Percentiles rank a stretch among this genome's conserved stretches.
phyloP scores from a whole-genome alignment of 1,139 yeast genomes.

The Torulaspora pretoriensis region DNA sequence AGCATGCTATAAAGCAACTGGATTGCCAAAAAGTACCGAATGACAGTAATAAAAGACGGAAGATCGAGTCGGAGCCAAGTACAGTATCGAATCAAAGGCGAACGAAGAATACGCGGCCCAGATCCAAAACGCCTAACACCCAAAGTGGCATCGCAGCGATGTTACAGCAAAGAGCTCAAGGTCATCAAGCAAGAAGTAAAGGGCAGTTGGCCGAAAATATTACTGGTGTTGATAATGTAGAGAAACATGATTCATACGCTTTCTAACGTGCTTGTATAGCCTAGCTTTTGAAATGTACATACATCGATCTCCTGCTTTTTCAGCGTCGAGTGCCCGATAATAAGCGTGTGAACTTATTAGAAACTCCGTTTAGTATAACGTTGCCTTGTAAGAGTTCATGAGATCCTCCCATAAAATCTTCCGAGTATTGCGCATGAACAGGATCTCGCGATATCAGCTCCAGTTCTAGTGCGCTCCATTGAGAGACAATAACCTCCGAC shows the following conservation, averaged over 20 bases:
- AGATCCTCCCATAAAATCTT: slow-evolving; percentile 10
- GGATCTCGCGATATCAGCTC: slow-evolving; percentile 35
- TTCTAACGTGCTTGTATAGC: not conserved
- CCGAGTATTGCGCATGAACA: slow-evolving; percentile 26
- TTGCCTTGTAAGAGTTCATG: slow-evolving; percentile 2
- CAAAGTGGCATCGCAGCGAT: slow-evolving; percentile 15
- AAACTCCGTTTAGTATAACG: slow-evolving; percentile 9
- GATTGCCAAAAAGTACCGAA: slow-evolving; percentile 1
- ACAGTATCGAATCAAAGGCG: slow-evolving; percentile 4
- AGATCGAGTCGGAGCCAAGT: slow-evolving; percentile 8
- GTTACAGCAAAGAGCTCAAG: slow-evolving; percentile 12
- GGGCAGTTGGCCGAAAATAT: not conserved
- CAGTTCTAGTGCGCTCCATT: slow-evolving; percentile 42
- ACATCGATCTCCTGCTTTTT: not conserved
- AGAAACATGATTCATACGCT: not conserved
- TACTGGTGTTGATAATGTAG: not conserved
- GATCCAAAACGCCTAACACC: slow-evolving; percentile 10
- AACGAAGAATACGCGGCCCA: slow-evolving; percentile 8
- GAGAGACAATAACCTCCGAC: slow-evolving; percentile 39
- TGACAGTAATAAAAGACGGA: slow-evolving; percentile 5
- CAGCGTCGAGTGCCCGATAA: slow-evolving; percentile 8
- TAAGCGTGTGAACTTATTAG: slow-evolving; percentile 9
- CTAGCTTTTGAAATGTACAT: not conserved
- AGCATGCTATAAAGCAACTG: slow-evolving; percentile 31
- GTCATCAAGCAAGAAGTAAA: slow-evolving; percentile 1